Base-by-base conservation (phyloP, 148 eudicot species). In the Heliamphora exappendiculata region DNA sequence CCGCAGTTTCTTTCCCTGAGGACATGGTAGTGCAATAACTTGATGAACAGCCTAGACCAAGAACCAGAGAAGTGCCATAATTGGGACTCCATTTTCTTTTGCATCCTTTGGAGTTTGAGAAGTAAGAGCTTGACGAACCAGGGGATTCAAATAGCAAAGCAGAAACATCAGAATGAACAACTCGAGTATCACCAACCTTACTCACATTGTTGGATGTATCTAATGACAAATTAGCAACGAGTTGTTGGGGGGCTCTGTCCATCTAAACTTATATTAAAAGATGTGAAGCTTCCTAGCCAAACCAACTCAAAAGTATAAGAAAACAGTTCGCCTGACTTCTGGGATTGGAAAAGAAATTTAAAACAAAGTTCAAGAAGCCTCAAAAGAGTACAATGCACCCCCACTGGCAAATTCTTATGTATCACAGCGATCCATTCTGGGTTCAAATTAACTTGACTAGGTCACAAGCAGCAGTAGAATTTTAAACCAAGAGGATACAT, bases 361-460 rank as follows among this genome's bases (percentile, higher is more conserved):
- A n/a, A n/a, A n/a, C n/a, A n/a, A n/a, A n/a, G 33, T 62, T 53
- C 78, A 37, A 73, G 31, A 44, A 45, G 42, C 66, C 59, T 73
- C 47, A 57, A 76, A n/a, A n/a, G 31, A 53, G 29, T 24, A 33
- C 10, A 73, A 19, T 4, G 78, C 67, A 67, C 57, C 91, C 90
- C 93, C 93, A 57, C 96, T 86, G 55, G 89, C 93, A 83, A 91
- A 91, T 36, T 93, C 96, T 5, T 91, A 88, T 70, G 93, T 91
- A 79, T 91, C 96, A 5, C 78, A 50, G 60, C 93, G 96, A 79
- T 91, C 96, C 96, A 91, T 91, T 80, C 36, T 49, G 1, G 7
- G 8, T 55, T 41, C 51, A 70, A 64, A 42, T 59, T 72, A 65
- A 45, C 57, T 59, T 22, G 12, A 45, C 60, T 47, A 59, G 79